Conservation (phyloP, 257 asterid species). For the Solanum piurae region DNA sequence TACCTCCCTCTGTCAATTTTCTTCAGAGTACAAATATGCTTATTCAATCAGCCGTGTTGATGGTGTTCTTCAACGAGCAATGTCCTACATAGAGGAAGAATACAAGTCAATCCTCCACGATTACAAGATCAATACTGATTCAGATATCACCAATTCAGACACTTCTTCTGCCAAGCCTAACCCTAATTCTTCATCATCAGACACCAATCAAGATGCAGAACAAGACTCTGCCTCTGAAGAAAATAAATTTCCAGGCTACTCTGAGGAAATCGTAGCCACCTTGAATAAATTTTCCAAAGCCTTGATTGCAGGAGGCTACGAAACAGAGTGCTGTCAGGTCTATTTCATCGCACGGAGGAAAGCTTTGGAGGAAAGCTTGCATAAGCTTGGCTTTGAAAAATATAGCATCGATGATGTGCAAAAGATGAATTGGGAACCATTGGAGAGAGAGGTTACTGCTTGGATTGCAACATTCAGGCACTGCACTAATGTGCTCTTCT, state of each 20-base stretch:
- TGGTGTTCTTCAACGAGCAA: constrained; percentile 50
- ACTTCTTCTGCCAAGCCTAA: background rate
- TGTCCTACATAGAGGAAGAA: constrained; percentile 71
- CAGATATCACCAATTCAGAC: constrained; percentile 2
- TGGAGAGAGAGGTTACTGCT: constrained; percentile 58
- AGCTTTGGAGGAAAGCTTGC: constrained; percentile 48
- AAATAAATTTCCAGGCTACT: constrained; percentile 28
- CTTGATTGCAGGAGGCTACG: constrained; percentile 53
- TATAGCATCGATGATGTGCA: constrained; percentile 73
- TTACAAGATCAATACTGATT: constrained; percentile 11
- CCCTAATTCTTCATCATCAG: background rate
- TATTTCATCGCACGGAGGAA: constrained; percentile 47
- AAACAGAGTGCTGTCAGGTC: constrained; percentile 53
- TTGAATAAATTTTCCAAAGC: constrained; percentile 31
- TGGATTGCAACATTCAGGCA: constrained; percentile 52
- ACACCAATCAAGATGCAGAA: constrained; percentile 11
- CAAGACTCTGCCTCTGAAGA: constrained; percentile 3
- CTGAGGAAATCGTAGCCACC: constrained; percentile 25
- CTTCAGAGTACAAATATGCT: constrained; percentile 44
- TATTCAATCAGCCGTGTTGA: constrained; percentile 52
- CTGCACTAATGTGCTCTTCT: constrained; percentile 18
- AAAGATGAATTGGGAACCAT: constrained; percentile 56
- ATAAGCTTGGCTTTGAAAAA: constrained; percentile 49
- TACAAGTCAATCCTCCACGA: constrained; percentile 50
- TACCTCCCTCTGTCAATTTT: constrained; percentile 16